Evolutionary conservation across 1,284 basidiomycete species (phyloP), one percentile per base, ranked within the genome.

Genomic region (Cystobasidiaceae sp.): DNA sequence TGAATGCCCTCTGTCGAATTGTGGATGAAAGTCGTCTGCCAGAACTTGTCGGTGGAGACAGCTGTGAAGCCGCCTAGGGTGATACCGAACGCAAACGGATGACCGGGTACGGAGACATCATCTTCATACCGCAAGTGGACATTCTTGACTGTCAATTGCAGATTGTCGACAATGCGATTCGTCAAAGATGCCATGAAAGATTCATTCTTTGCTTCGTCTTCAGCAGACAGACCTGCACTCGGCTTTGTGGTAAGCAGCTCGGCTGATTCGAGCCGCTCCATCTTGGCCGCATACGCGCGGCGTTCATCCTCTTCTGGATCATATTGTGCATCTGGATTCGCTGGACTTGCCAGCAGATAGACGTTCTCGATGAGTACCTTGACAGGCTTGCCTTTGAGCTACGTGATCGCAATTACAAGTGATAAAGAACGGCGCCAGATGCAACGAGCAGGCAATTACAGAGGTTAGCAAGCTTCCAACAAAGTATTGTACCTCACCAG

Each of bases 41-140:
- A 99, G 62, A 85, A 80, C 68, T 85, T 86, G 74, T 99, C 86
- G 0, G 94, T 93, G 1, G 96, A 98, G n/a, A 88, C 85, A 28
- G 93, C 92, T 5, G 89, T 87, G 76, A 99, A 97, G 39, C 88
- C 86, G 3, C 89, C 86, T n/a, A 99, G 81, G 1, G 94, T 98
- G 49, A 94, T 74, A 68, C 97, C 96, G 32, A 87, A 87, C 2
- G 94, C 87, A 76, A 99, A 98, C 7, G 94, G 94, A 77, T 97
- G 94, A 85, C 89, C 90, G 25, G 93, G 93, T 34, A 93, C 91
- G 69, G 91, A 97, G 69, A 94, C 78, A 57, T 86, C 87, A 78
- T 99, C 96, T 78, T 99, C 96, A 74, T 98, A 99, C 52, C 96
- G 88, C 57, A 98, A 80, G 75, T 97, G 93, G 54, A 97, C 90